These are phyloP conservation scores for Stagonosporopsis tanaceti DNA, from an alignment of 2,329 filamentous ascomycete species.

Conservation along the genomic window DNA sequence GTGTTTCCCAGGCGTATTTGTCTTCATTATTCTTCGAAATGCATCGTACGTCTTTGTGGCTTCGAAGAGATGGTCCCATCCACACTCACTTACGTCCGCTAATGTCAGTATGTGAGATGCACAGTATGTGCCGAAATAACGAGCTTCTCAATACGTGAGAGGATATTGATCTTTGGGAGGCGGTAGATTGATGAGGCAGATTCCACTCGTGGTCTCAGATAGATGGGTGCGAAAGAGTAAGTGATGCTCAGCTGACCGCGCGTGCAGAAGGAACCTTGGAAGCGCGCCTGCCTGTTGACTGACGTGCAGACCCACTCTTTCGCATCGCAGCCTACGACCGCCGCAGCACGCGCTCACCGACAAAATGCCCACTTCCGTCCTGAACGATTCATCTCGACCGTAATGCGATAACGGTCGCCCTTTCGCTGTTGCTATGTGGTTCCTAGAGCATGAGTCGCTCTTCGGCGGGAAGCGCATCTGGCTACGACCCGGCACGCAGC, in stretches of 20 bases:
- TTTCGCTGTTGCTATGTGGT: constrained; percentile 56
- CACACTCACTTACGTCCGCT: too few species aligned
- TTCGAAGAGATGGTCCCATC: too few species aligned
- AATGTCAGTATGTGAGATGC: too few species aligned
- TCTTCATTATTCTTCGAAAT: not conserved
- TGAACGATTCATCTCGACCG: constrained; percentile 6
- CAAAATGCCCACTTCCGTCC: not conserved
- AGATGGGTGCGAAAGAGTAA: too few species aligned
- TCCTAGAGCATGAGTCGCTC: constrained; percentile 63
- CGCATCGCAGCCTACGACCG: constrained; percentile 7
- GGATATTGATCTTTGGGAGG: not conserved
- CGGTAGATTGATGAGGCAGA: too few species aligned
- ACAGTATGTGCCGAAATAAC: too few species aligned
- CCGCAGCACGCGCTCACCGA: not conserved
- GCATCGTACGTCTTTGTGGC: not conserved
- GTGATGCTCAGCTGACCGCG: constrained; percentile 22
- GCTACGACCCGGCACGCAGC: constrained; percentile 84
- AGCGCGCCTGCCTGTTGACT: constrained; percentile 11
- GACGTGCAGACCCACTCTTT: constrained; percentile 18
- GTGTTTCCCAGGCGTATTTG: too few species aligned
- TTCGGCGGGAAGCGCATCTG: constrained; percentile 74
- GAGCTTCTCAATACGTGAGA: too few species aligned
- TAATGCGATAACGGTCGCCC: constrained; percentile 3
- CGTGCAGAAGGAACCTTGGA: not conserved
- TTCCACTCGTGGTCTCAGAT: too few species aligned